phyloP scores from a whole-genome alignment of 345 rosid genomes.

The Rhodomyrtus tomentosa region DNA sequence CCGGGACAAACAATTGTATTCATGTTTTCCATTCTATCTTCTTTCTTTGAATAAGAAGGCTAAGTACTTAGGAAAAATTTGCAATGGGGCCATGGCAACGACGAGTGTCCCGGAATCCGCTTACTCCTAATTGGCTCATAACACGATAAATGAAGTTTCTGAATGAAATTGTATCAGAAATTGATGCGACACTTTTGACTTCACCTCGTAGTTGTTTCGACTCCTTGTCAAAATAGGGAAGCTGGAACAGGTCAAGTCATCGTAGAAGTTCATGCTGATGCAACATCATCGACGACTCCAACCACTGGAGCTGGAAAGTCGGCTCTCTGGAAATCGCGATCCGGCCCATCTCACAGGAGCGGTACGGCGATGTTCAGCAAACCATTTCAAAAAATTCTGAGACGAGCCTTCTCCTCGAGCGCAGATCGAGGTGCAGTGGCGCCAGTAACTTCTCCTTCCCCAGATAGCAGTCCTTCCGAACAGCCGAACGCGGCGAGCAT shows the following conservation, averaged over 20 bases:
- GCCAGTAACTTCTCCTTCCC: background rate
- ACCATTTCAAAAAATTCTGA: background rate
- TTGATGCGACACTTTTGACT: background rate
- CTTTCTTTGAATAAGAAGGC: background rate
- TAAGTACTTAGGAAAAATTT: background rate
- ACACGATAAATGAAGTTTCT: background rate
- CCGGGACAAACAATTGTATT: background rate
- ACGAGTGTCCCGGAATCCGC: background rate
- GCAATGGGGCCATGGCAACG: background rate
- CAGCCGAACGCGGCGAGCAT: background rate
- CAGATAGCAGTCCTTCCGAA: background rate
- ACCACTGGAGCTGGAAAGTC: background rate
- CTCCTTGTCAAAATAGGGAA: background rate
- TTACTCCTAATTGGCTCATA: background rate
- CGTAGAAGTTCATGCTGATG: background rate
- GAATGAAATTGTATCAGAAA: background rate
- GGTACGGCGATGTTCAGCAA: background rate
- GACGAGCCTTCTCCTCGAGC: background rate
- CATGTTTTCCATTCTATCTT: background rate
- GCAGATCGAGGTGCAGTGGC: background rate
- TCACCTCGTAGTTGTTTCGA: background rate
- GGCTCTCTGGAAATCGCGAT: background rate
- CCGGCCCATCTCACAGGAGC: background rate
- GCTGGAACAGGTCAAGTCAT: background rate
- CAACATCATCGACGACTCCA: background rate